These are phyloP conservation scores for Agarophyton chilense DNA, from an alignment of 23 red algal species.

Conservation along the genomic window DNA sequence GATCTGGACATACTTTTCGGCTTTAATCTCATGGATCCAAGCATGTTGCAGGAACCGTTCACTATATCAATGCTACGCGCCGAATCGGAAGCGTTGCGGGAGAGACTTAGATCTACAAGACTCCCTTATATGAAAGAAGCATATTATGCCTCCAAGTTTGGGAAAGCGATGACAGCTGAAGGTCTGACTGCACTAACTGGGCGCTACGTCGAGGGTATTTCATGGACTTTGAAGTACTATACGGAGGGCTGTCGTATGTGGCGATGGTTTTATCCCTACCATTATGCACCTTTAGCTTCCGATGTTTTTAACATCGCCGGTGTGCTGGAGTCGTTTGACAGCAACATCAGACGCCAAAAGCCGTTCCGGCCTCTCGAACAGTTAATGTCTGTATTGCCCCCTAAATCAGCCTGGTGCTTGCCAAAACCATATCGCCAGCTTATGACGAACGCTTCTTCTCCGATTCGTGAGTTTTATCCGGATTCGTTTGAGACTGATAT, in stretches of 20 bases:
- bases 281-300: conserved; percentile 94
- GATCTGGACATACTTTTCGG: conserved; percentile 75
- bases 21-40: conserved; percentile 33
- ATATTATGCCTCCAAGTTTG: conserved; percentile 85
- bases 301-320: conserved; percentile 80
- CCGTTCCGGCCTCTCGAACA: conserved; percentile 93
- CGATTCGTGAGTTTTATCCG: conserved; percentile 90
- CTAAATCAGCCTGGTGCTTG: conserved; percentile 74
- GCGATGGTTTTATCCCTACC: conserved; percentile 98
- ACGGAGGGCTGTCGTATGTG: conserved; percentile 82
- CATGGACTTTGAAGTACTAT: conserved; percentile 94
- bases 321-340: conserved; percentile 33
- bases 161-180: conserved; percentile 2
- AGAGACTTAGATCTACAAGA: neutral
- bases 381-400: conserved; percentile 86
- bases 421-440: conserved; percentile 80
- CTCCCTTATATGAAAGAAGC: conserved; percentile 51
- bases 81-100: conserved; percentile 13
- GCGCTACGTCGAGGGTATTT: conserved; percentile 84
- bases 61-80: neutral
- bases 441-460: conserved; percentile 70
- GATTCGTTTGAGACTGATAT: conserved; percentile 82
- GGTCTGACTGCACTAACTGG: conserved; percentile 26
- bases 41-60: neutral
- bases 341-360: conserved; percentile 27